Percentiles rank a stretch among this genome's conserved stretches.
Evolutionary conservation across 805 yeast genomes (phyloP).

Genomic region (Candida gorgasii): DNA sequence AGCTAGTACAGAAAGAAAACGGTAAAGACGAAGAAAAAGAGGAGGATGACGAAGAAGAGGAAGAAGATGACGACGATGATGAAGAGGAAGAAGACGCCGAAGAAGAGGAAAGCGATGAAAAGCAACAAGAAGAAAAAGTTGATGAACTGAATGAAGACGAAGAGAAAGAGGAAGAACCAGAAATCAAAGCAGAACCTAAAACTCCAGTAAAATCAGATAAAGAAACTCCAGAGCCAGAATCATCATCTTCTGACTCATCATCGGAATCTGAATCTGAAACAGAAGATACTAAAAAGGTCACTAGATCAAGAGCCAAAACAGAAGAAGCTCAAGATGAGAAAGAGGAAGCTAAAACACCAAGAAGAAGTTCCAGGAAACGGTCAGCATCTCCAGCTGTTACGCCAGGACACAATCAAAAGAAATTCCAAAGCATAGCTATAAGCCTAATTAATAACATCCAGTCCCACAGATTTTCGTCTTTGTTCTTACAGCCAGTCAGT

Average conservation of each 20-base stretch:
- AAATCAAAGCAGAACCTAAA: conserved; percentile 11
- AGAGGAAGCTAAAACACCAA: conserved; percentile 12
- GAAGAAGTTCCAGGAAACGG: conserved; percentile 16
- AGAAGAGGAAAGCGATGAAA: conserved; percentile 13
- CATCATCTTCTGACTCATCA: neutral
- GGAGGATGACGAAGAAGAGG: neutral
- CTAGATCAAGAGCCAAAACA: neutral
- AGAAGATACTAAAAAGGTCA: neutral
- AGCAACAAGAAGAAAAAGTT: conserved; percentile 12
- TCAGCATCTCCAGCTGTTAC: conserved; percentile 21
- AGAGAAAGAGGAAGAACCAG: conserved; percentile 10
- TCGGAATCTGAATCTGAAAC: conserved; percentile 9
- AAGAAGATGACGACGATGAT: neutral
- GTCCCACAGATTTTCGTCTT: conserved; percentile 71
- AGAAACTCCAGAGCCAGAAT: conserved; percentile 1
- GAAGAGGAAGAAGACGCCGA: conserved; percentile 2
- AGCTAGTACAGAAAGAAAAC: neutral
- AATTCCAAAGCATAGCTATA: conserved; percentile 61
- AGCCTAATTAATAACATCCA: conserved; percentile 65
- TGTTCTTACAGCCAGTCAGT: conserved; percentile 70
- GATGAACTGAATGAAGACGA: conserved; percentile 16
- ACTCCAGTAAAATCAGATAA: conserved; percentile 10
- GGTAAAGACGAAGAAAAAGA: neutral
- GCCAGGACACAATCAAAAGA: conserved; percentile 38
- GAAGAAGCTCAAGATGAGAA: conserved; percentile 10